Conservation (phyloP, 345 rosid species). For the Gossypium arboreum region DNA sequence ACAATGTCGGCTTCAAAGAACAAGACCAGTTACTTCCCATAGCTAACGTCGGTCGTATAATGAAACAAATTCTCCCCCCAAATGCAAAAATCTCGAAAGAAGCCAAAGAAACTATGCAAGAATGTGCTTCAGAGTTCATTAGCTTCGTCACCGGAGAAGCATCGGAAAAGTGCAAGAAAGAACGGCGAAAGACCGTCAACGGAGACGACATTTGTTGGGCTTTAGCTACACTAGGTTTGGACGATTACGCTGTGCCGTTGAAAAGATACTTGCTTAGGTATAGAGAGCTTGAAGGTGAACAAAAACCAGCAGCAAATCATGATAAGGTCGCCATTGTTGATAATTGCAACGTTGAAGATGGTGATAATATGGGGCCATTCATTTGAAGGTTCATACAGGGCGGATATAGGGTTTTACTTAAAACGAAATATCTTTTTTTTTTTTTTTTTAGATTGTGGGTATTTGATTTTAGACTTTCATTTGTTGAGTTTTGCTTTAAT, state of each 20-base stretch:
- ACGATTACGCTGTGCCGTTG: conserved; percentile 21
- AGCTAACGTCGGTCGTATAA: conserved; percentile 37
- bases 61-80: conserved; percentile 27
- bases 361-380: neutral
- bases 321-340: neutral
- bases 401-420: neutral
- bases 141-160: conserved; percentile 34
- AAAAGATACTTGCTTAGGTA: conserved; percentile 24
- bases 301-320: conserved; percentile 13
- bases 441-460: neutral
- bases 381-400: neutral
- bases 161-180: conserved; percentile 31
- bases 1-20: conserved; percentile 27
- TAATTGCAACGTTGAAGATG: neutral
- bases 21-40: conserved; percentile 32
- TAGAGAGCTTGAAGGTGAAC: conserved; percentile 30
- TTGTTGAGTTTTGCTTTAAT: neutral
- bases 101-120: conserved; percentile 38
- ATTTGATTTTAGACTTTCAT: neutral
- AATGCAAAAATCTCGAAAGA: conserved; percentile 36
- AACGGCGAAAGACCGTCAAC: conserved; percentile 31
- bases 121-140: conserved; percentile 35
- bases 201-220: conserved; percentile 36
- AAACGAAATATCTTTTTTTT: neutral
- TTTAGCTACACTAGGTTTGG: conserved; percentile 27